Percentiles rank a stretch among this genome's conserved stretches.
phyloP scores from a whole-genome alignment of 2,329 filamentous ascomycete species.

The Cryphonectria naterciae region DNA sequence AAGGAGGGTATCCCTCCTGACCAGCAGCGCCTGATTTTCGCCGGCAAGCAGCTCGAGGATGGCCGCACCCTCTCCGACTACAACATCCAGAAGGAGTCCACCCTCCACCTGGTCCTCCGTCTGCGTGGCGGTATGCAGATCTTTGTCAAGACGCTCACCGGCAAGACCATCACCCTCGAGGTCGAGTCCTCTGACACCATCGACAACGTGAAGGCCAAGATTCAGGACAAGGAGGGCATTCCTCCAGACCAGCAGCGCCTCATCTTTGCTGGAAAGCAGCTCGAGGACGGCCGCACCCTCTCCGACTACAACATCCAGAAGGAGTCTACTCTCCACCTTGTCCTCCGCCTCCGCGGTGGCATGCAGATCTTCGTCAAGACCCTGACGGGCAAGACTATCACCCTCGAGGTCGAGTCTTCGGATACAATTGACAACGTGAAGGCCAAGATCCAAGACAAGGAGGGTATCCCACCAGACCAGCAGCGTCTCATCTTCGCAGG shows the following conservation, averaged over 20 bases:
- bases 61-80: slow-evolving; percentile 89
- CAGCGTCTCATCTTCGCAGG: slow-evolving; percentile 73
- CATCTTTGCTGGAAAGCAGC: slow-evolving; percentile 91
- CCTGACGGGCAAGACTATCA: slow-evolving; percentile 71
- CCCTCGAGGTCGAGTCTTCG: slow-evolving; percentile 68
- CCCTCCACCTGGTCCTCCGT: slow-evolving; percentile 82
- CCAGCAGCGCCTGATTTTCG: slow-evolving; percentile 95
- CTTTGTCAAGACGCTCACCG: slow-evolving; percentile 84
- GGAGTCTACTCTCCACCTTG: slow-evolving; percentile 80
- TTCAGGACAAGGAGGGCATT: slow-evolving; percentile 91
- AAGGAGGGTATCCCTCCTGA: slow-evolving; percentile 97
- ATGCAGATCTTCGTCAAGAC: slow-evolving; percentile 79
- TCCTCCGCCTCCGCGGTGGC: slow-evolving; percentile 80
- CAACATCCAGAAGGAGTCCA: slow-evolving; percentile 94
- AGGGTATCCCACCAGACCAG: slow-evolving; percentile 72
- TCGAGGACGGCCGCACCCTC: slow-evolving; percentile 89
- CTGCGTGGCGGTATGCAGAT: slow-evolving; percentile 91
- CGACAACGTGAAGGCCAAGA: slow-evolving; percentile 94
- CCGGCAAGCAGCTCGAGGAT: slow-evolving; percentile 95
- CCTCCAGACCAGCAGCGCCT: slow-evolving; percentile 93
- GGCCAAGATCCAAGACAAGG: slow-evolving; percentile 73
- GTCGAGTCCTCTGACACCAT: slow-evolving; percentile 90
- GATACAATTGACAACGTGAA: slow-evolving; percentile 75
- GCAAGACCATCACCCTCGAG: slow-evolving; percentile 93
- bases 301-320: slow-evolving; percentile 98